Conservation (phyloP, 768 basidiomycete species). For the Tylopilus vinaceipallidus region DNA sequence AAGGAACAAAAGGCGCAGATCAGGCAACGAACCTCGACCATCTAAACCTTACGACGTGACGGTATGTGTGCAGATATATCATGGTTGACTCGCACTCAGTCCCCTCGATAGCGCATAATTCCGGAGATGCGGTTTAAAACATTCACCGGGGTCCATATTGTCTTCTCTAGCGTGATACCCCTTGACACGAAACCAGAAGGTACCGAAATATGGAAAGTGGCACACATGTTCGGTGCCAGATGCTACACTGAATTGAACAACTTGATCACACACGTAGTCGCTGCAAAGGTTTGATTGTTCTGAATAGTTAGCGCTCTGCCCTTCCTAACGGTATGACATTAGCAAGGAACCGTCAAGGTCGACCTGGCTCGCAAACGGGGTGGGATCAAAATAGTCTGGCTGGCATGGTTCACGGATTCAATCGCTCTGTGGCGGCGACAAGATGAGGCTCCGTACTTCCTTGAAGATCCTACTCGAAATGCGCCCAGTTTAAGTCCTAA, state of each 20-base stretch:
- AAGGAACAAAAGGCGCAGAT: constrained; percentile 29
- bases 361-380: constrained; percentile 76
- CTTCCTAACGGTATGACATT: constrained; percentile 4
- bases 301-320: constrained; percentile 1
- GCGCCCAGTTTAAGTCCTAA: constrained; percentile 42
- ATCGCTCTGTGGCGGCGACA: constrained; percentile 84
- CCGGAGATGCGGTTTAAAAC: constrained; percentile 74
- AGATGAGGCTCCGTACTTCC: constrained; percentile 74
- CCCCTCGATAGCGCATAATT: constrained; percentile 67
- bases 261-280: constrained; percentile 86
- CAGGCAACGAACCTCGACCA: constrained; percentile 21
- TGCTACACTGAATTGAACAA: constrained; percentile 67
- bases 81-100: neutral
- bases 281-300: constrained; percentile 63
- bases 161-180: constrained; percentile 95
- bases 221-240: constrained; percentile 84
- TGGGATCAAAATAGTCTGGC: constrained; percentile 80
- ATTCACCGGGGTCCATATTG: constrained; percentile 74
- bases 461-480: constrained; percentile 54
- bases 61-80: constrained; percentile 43
- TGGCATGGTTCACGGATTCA: constrained; percentile 87
- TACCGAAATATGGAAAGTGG: constrained; percentile 83
- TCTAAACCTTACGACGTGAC: constrained; percentile 67
- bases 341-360: constrained; percentile 93
- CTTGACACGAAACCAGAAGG: constrained; percentile 77